Evolutionary conservation across 1,284 basidiomycete genomes (phyloP), one percentile per base, ranked within the genome.

Genomic region (Heliocybe sulcata): DNA sequence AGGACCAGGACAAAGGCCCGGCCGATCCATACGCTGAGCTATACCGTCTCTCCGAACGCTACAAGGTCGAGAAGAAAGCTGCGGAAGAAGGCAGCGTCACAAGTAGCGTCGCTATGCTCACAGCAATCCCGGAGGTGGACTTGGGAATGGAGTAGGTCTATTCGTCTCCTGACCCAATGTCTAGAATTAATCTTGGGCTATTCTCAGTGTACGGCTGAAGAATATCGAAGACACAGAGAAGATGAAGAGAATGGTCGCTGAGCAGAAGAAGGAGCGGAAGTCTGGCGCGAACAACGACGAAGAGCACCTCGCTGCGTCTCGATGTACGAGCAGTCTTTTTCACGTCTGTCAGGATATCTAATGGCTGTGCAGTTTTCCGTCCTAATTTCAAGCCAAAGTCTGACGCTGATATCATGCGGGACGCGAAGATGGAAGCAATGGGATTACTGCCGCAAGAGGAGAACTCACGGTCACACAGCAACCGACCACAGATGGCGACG

Each of bases 151-250:
- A 98, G 94, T 96, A 64, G 63, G 90, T 83, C 1, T 10, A 20
- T 26, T 50, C 23, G 14, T 52, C 6, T 12, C 29, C 29, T 12
- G 12, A 12, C 6, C 4, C 29, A 12, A 31, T 55, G 48, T n/a
- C 38, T 25, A 47, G 12, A 29, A 50, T 22, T 4, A 26, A 14
- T 23, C 20, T 56, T 23, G 26, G 48, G 27, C 19, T 29, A 23
- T 33, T 55, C 19, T 27, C 20, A 97, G 94, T 60, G 79, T 87
- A 14, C 87, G 95, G 20, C 72, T 99, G 56, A 88, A 89, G 69
- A 98, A 98, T 67, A 98, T 99, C 50, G 93, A 97, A 66, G 90
- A 95, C 56, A 99, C 96, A 0, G 96, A 98, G 67, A 94, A 91
- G 61, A 96, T 94, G 0, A 98, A 98, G 70, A 80, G 92, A 1